A percentile compares a stretch with the other conserved stretches of the same genome.
phyloP scores from a whole-genome alignment of 2,329 filamentous ascomycete species.

The Tolypocladium guangdongense region DNA sequence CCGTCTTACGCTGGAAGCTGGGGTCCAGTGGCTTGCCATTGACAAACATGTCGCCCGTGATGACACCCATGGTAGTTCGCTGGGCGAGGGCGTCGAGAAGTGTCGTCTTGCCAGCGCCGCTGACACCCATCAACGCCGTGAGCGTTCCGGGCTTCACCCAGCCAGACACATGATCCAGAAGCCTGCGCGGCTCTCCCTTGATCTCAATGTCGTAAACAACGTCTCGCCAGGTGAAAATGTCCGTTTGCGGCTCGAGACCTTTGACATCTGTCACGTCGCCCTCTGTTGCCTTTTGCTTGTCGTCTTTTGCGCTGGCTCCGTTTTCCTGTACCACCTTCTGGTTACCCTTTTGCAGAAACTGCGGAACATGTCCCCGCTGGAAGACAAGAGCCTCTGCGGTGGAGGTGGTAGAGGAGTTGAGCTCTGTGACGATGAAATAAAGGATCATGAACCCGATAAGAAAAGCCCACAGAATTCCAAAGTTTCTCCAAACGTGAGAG shows the following conservation, averaged over 20 bases:
- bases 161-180: slow-evolving; percentile 71
- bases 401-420: slow-evolving; percentile 51
- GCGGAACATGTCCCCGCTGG: slow-evolving; percentile 40
- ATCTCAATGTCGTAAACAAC: slow-evolving; percentile 64
- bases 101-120: slow-evolving; percentile 32
- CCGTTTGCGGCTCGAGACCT: slow-evolving; percentile 31
- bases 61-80: slow-evolving; percentile 48
- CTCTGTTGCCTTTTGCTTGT: slow-evolving; percentile 3
- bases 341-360: slow-evolving; percentile 22
- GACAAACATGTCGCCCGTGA: slow-evolving; percentile 56
- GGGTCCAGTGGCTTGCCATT: slow-evolving; percentile 45
- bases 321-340: slow-evolving; percentile 18
- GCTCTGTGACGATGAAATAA: slow-evolving; percentile 53
- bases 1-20: slow-evolving; percentile 53
- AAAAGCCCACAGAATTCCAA: slow-evolving; percentile 55
- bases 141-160: slow-evolving; percentile 86
- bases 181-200: slow-evolving; percentile 57
- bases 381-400: slow-evolving; percentile 63
- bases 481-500: slow-evolving; percentile 53
- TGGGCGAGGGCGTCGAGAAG: slow-evolving; percentile 31
- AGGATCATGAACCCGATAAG: slow-evolving; percentile 53
- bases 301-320: slow-evolving; percentile 14
- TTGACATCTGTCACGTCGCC: slow-evolving; percentile 11
- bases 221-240: slow-evolving; percentile 69
- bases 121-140: slow-evolving; percentile 65